A percentile compares a stretch with the other conserved stretches of the same genome.
Evolutionary conservation across 2,329 filamentous ascomycete species (phyloP).

Genomic region (Colletotrichum tropicicola): DNA sequence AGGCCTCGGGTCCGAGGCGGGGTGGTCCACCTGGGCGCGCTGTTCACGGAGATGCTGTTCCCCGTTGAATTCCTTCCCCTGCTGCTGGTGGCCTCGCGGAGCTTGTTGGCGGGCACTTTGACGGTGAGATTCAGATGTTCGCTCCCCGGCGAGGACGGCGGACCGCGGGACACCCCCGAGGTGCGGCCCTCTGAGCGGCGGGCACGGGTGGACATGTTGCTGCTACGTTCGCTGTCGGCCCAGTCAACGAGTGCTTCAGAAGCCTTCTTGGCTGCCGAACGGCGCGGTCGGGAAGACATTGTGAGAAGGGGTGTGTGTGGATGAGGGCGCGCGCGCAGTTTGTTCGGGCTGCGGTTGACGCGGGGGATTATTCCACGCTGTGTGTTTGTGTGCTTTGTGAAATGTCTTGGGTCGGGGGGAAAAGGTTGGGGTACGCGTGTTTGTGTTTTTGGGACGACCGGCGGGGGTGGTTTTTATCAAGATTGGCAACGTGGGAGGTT

Average conservation of each 20-base stretch:
- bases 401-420: slow-evolving; percentile 11
- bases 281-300: slow-evolving; percentile 59
- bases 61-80: slow-evolving; percentile 42
- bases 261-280: slow-evolving; percentile 52
- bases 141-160: slow-evolving; percentile 53
- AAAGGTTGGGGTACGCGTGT: background rate
- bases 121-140: slow-evolving; percentile 61
- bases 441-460: slow-evolving; percentile 10
- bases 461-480: slow-evolving; percentile 10
- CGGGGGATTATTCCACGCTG: background rate
- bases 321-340: background rate
- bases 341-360: slow-evolving; percentile 4
- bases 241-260: slow-evolving; percentile 54
- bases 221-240: slow-evolving; percentile 56
- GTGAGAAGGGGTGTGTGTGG: slow-evolving; percentile 22
- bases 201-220: slow-evolving; percentile 59
- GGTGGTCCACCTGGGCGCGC: slow-evolving; percentile 47
- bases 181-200: slow-evolving; percentile 58
- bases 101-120: slow-evolving; percentile 60
- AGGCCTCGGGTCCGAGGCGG: slow-evolving; percentile 62
- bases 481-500: slow-evolving; percentile 28
- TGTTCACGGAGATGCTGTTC: slow-evolving; percentile 37
- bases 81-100: slow-evolving; percentile 58
- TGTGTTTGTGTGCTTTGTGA: background rate
- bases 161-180: slow-evolving; percentile 53